Conservation (phyloP, 352 stramenopile genomes). For the Globisporangium okanoganense region DNA sequence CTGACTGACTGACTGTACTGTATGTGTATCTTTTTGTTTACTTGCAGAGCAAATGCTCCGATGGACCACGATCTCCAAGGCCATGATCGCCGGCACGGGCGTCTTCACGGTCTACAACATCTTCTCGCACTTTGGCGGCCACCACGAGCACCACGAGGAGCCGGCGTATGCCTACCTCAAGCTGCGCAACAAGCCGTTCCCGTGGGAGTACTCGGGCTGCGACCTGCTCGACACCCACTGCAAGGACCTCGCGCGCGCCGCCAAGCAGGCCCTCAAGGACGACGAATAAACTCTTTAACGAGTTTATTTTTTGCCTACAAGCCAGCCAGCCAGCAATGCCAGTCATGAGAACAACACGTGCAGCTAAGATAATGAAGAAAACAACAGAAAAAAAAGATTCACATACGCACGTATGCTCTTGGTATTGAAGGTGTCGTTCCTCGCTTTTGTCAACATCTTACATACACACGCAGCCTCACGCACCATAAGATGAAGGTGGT, state of each 20-base stretch:
- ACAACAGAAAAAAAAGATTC: slow-evolving; percentile 8
- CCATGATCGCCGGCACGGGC: slow-evolving; percentile 64
- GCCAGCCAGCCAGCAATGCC: background rate
- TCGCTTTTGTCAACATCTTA: background rate
- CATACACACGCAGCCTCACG: no score
- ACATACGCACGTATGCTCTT: background rate
- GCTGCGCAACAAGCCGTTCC: slow-evolving; percentile 85
- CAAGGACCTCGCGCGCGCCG: slow-evolving; percentile 56
- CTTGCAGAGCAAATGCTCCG: slow-evolving; percentile 73
- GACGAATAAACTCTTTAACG: slow-evolving; percentile 10
- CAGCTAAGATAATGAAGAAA: slow-evolving; percentile 5
- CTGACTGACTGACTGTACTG: slow-evolving; percentile 4
- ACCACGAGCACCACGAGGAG: slow-evolving; percentile 65
- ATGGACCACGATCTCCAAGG: slow-evolving; percentile 85
- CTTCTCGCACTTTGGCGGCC: slow-evolving; percentile 32
- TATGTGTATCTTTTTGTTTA: background rate
- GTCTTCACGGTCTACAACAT: slow-evolving; percentile 59
- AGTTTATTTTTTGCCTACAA: background rate
- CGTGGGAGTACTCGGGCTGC: slow-evolving; percentile 77
- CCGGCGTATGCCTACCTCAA: slow-evolving; percentile 82
- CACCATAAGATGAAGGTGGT: background rate
- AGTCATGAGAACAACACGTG: slow-evolving; percentile 7
- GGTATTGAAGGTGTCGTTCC: background rate
- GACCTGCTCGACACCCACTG: slow-evolving; percentile 77
- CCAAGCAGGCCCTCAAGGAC: slow-evolving; percentile 61